A percentile compares a stretch with the other conserved stretches of the same genome.
Conservation (phyloP, 2,329 filamentous ascomycete species). For the Xylariomycetidae sp. region DNA sequence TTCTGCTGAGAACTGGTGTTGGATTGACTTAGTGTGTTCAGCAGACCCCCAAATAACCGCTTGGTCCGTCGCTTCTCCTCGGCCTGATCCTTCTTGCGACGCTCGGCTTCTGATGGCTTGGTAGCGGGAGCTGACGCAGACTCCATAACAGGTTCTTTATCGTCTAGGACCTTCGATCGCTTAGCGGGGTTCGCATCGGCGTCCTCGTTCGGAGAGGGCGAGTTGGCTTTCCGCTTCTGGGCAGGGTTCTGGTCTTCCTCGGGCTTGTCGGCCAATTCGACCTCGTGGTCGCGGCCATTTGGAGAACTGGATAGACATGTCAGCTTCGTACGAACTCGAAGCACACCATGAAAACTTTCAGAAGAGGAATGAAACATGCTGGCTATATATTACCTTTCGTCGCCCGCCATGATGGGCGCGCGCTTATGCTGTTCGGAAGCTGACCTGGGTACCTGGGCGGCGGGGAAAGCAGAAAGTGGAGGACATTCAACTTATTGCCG, state of each 20-base stretch:
- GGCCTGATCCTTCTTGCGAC: slow-evolving; percentile 41
- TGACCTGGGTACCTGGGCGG: slow-evolving; percentile 11
- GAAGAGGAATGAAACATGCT: slow-evolving; percentile 1
- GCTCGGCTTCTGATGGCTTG: slow-evolving; percentile 19
- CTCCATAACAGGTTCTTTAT: too few species aligned
- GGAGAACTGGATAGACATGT: too few species aligned
- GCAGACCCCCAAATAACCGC: slow-evolving; percentile 76
- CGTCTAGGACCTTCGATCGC: slow-evolving; percentile 14
- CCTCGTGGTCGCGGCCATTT: slow-evolving; percentile 11
- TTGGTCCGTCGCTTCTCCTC: slow-evolving; percentile 80
- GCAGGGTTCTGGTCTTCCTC: slow-evolving; percentile 8
- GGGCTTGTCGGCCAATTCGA: slow-evolving; percentile 9
- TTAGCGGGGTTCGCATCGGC: slow-evolving; percentile 20
- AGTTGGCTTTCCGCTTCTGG: slow-evolving; percentile 28
- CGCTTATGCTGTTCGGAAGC: slow-evolving; percentile 16
- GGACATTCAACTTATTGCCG: too few species aligned
- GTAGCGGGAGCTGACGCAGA: slow-evolving; percentile 9
- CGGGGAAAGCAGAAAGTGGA: background rate
- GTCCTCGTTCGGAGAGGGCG: slow-evolving; percentile 12
- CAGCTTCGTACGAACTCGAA: too few species aligned
- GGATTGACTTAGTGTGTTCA: slow-evolving; percentile 72
- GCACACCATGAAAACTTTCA: too few species aligned
- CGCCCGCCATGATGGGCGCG: slow-evolving; percentile 12
- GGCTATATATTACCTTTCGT: background rate
- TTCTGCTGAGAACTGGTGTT: slow-evolving; percentile 57